Evolutionary conservation across 257 asterid species (phyloP), one percentile per base, ranked within the genome.

Genomic region (Ilex aquifolium): DNA sequence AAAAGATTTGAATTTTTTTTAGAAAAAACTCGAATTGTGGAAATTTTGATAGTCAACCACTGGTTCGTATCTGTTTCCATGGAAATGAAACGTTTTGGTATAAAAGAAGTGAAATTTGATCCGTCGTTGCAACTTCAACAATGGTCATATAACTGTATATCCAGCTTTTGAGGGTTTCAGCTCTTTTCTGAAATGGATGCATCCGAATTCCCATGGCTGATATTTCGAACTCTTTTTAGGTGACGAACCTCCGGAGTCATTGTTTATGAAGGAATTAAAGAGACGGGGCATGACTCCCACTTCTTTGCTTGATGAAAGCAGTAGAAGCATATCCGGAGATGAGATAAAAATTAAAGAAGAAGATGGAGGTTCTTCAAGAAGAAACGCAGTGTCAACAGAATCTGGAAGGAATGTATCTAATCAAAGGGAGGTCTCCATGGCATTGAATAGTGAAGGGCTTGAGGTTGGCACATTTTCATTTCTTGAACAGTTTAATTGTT

Each of bases 371-470:
- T 80, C 67, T 62, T 78, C 85, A 7, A 72, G 82, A 64, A 82
- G 85, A 74, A 81, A 84, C 72, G 88, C 89, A 8, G 72, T 76
- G 48, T 65, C 81, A 16, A 82, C 80, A 40, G 88, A 81, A 70
- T 77, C 78, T 57, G 95, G 74, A 63, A 57, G 75, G 16, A 79
- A 77, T 72, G 59, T 88, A 29, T 70, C 79, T 64, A 77, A 76
- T 78, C 99, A 89, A 70, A 77, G 95, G 76, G 94, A 85, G 60
- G 77, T 61, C 72, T 92, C 99, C 36, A 83, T 84, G 95, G 90
- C 95, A 44, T 82, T 92, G 63, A 92, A 92, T 77, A 92, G 97
- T 32, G 96, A 92, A 81, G 99, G 99, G 73, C 88, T 92, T 62
- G 97, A 89, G 99, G 99, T 92, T 64, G 60, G 76, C 65, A 52